A percentile compares a stretch with the other conserved stretches of the same genome.
phyloP scores from a whole-genome alignment of 805 yeast species.

The Candida patagonica region DNA sequence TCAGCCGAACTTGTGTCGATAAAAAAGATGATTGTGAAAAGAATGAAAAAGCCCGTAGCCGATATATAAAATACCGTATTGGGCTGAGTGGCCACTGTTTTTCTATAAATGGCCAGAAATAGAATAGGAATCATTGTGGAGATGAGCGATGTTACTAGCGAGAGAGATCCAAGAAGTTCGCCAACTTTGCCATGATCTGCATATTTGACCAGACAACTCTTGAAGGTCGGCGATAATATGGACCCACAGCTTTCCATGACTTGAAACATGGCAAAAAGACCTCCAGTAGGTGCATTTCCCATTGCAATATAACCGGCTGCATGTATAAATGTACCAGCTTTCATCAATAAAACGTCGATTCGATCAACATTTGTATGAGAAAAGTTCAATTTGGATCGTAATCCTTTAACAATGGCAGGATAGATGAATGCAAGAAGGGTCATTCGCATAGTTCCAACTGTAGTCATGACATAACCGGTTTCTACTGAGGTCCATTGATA shows the following conservation, averaged over 20 bases:
- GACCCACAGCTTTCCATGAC: conserved; percentile 16
- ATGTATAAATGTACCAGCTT: conserved; percentile 13
- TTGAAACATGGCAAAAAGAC: conserved; percentile 9
- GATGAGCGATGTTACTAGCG: conserved; percentile 15
- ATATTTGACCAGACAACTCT: conserved; percentile 20
- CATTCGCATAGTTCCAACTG: conserved; percentile 21
- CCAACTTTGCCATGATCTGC: conserved; percentile 18
- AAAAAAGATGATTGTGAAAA: conserved; percentile 5
- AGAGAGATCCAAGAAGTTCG: conserved; percentile 21
- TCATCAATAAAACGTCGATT: conserved; percentile 15
- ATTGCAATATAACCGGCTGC: conserved; percentile 13
- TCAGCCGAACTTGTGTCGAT: no score
- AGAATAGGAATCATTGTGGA: conserved; percentile 15
- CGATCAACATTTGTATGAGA: conserved; percentile 12
- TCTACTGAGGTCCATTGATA: conserved; percentile 27
- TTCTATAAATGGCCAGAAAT: conserved; percentile 12
- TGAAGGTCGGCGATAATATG: conserved; percentile 17
- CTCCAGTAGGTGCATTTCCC: conserved; percentile 17
- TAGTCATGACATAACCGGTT: conserved; percentile 25
- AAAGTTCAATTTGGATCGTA: conserved; percentile 7
- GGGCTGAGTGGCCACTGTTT: conserved; percentile 16
- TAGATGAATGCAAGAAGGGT: conserved; percentile 17
- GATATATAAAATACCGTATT: conserved; percentile 16
- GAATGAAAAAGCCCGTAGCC: conserved; percentile 7
- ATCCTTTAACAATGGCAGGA: conserved; percentile 15